Conservation (phyloP, 1,284 basidiomycete genomes). For the Malassezia obtusa region DNA sequence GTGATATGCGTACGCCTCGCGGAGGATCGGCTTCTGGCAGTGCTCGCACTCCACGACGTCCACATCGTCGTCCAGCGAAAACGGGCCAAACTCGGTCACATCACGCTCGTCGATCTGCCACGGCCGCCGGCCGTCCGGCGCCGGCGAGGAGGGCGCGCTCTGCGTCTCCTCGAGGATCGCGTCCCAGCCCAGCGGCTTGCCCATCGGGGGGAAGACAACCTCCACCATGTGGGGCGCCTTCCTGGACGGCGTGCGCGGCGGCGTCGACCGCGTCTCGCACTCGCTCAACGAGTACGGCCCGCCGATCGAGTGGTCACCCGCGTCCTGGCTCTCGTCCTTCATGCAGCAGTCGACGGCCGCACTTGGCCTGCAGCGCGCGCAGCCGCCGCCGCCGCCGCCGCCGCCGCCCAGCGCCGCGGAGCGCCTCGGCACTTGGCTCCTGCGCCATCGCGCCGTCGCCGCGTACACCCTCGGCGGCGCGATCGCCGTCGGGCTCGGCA, state of each 20-base stretch:
- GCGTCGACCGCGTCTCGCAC: neutral
- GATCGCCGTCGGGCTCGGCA: neutral
- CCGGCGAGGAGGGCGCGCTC: slow-evolving; percentile 14
- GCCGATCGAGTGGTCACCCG: neutral
- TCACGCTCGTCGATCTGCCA: slow-evolving; percentile 40
- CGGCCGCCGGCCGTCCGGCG: neutral
- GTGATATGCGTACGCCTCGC: slow-evolving; percentile 29
- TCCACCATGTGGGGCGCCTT: neutral
- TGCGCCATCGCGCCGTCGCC: slow-evolving; percentile 13
- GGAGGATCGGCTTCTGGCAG: slow-evolving; percentile 33
- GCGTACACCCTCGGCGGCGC: slow-evolving; percentile 1
- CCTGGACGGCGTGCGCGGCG: neutral
- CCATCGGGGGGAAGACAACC: neutral
- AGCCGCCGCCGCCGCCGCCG: slow-evolving; percentile 21
- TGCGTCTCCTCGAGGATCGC: slow-evolving; percentile 8
- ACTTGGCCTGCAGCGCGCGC: neutral
- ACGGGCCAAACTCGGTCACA: slow-evolving; percentile 42
- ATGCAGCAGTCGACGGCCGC: neutral
- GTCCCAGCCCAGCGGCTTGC: slow-evolving; percentile 10
- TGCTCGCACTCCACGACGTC: slow-evolving; percentile 31
- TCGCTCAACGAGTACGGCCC: slow-evolving; percentile 11
- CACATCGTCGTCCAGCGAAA: slow-evolving; percentile 35
- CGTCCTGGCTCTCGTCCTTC: neutral
- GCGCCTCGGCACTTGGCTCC: slow-evolving; percentile 15
- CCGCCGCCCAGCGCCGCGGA: slow-evolving; percentile 22